Conservation (phyloP, 495 filamentous ascomycete species). For the Penicillium dipodomyicola region DNA sequence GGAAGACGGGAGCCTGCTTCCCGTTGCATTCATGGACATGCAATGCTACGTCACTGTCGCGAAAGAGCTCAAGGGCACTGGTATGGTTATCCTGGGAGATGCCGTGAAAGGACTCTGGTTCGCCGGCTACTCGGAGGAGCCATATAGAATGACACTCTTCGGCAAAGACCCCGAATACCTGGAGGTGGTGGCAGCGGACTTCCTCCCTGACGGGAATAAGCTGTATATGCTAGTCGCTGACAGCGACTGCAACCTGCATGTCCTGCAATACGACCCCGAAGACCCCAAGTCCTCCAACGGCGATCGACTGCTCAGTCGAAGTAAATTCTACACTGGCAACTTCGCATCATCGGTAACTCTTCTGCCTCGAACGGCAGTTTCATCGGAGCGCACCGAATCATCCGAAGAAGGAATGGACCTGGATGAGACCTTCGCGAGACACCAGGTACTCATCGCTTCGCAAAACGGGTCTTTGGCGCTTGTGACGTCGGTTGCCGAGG, state of each 20-base stretch:
- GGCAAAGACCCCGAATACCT: conserved; percentile 75
- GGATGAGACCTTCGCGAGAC: conserved; percentile 26
- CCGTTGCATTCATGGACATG: conserved; percentile 98
- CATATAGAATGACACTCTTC: conserved; percentile 92
- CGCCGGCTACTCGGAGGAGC: conserved; percentile 87
- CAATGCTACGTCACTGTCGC: conserved; percentile 82
- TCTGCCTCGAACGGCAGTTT: conserved; percentile 61
- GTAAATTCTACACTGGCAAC: conserved; percentile 84
- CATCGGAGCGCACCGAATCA: conserved; percentile 38
- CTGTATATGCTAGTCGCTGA: conserved; percentile 82
- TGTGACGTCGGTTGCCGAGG: conserved; percentile 73
- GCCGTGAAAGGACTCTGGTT: conserved; percentile 94
- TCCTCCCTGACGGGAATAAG: conserved; percentile 81
- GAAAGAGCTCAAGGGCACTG: conserved; percentile 78
- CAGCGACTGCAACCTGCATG: conserved; percentile 78
- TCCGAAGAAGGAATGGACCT: conserved; percentile 44
- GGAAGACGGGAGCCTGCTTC: conserved; percentile 85
- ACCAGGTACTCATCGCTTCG: conserved; percentile 67
- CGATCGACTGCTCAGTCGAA: conserved; percentile 77
- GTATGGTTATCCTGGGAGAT: conserved; percentile 80
- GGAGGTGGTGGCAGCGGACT: conserved; percentile 79
- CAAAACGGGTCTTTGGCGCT: conserved; percentile 72
- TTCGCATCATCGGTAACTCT: conserved; percentile 70
- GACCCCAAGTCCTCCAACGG: conserved; percentile 93
- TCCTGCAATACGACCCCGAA: conserved; percentile 93